These are phyloP conservation scores for Ephemerocybe angulata DNA, from an alignment of 768 basidiomycete species.

Conservation along the genomic window DNA sequence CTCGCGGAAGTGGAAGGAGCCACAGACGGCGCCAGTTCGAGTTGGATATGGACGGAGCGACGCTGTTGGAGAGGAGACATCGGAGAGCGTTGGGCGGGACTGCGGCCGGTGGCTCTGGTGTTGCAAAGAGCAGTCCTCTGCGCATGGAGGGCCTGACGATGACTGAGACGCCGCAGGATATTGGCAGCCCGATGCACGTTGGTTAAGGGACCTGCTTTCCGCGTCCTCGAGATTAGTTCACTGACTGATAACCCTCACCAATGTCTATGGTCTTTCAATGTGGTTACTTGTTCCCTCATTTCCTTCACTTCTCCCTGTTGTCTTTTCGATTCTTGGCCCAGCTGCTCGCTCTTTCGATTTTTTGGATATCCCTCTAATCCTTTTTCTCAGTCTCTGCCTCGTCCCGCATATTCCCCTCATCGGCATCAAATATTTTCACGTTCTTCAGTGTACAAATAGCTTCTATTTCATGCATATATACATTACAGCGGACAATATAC, in stretches of 20 bases:
- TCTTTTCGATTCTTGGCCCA: too few species aligned
- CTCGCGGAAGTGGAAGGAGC: slow-evolving; percentile 4
- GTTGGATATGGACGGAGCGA: slow-evolving; percentile 82
- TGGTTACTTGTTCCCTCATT: background rate
- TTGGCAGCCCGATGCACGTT: slow-evolving; percentile 1
- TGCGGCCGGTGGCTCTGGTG: background rate
- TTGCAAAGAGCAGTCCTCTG: slow-evolving; percentile 17
- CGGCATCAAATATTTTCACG: too few species aligned
- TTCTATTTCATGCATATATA: too few species aligned
- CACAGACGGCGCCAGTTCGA: slow-evolving; percentile 53
- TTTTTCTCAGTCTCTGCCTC: too few species aligned
- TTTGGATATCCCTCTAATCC: too few species aligned
- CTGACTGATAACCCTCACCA: background rate
- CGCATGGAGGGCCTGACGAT: slow-evolving; percentile 17
- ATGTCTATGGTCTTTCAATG: background rate
- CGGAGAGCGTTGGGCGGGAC: slow-evolving; percentile 22
- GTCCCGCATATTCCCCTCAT: too few species aligned
- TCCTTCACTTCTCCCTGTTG: too few species aligned
- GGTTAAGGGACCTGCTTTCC: too few species aligned
- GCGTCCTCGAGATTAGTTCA: too few species aligned
- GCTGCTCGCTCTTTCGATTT: too few species aligned
- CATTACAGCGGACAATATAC: too few species aligned
- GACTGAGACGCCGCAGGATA: slow-evolving; percentile 2
- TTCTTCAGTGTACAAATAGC: too few species aligned
- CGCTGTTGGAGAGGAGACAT: slow-evolving; percentile 74